Base-by-base conservation (phyloP, 78 protist species). In the Corallochytrium limacisporum region DNA sequence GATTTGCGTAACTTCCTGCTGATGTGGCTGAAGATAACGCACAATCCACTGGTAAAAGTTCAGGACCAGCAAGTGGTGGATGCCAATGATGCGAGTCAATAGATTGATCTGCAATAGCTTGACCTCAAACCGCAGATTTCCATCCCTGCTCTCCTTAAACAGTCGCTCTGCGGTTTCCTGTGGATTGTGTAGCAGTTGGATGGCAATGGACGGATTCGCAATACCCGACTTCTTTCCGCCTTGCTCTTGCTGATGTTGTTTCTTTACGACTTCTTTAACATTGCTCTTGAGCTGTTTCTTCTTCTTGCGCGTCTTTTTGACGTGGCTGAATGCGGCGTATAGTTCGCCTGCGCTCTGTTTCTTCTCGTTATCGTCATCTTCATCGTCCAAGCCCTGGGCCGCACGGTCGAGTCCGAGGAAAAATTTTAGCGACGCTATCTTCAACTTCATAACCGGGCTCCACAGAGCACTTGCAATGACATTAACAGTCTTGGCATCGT, bases 31-130 rank as follows among this genome's bases (percentile, higher is more conserved):
- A 16, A 88, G 4, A 72, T 86, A 88, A 20, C 62, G 47, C 47
- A 76, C 84, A 24, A 88, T 26, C 79, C 33, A 88, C 24, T 90
- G 83, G 71, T 88, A 91, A 62, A 84, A 85, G 78, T 75, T 69
- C 38, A 80, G 81, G 48, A 88, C 39, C 7, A 83, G 13, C 42
- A 91, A 55, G 60, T 88, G 65, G 71, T 91, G 91, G 35, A 44
- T 50, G 26, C 60, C 65, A 9, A 91, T 54, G 40, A 86, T 32
- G 31, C 91, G 81, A 24, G 86, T 69, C 63, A 91, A 53, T 32
- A 85, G 65, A 37, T 72, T 68, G 73, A 91, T 70, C 40, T 73
- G 44, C 63, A 87, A 44, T 24, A 91, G 43, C 18, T 90, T 76
- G 29, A 77, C 80, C 9, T 84, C 84, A 55, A 70, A 79, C 10